Evolutionary conservation across 805 yeast species (phyloP), one percentile per base, ranked within the genome.

Genomic region (Saccharomycopsis sp.): DNA sequence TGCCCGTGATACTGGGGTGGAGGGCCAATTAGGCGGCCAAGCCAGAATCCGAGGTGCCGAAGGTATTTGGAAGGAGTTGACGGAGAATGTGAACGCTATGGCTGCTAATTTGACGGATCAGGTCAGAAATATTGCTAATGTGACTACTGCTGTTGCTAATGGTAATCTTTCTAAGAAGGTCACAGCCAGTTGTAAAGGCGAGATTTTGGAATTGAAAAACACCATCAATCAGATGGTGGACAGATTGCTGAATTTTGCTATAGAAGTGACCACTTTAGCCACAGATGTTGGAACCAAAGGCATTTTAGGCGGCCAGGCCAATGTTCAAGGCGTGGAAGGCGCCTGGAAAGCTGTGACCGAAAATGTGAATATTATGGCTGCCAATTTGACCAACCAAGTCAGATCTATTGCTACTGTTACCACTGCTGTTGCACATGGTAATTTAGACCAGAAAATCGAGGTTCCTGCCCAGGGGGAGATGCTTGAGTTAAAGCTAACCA

Each of bases 381-480:
- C 84, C 44, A 89, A 89, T 68, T 78, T 89, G 64, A 89, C 96
- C 0, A 88, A 87, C 61, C 96, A 89, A 73, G 96, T 89, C 64
- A 80, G 96, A 72, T 84, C 90, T 17, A 89, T 89, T 65, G 96
- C 96, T 2, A 87, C 91, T 12, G 96, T 89, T 59, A 90, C 96
- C 1, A 87, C 96, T 2, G 96, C 96, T 2, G 96, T 89, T 51
- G 96, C 96, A 0, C 87, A 87, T 70, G 96, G 96, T 67, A 96
- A 89, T 68, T 77, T 89, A 64, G 82, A 88, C 2, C 92, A 86
- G 67, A 89, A 89, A 71, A 89, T 89, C 71, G 89, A 83, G 62
- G 96, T 89, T 24, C 93, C 85, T 66, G 96, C 96, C 8, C 93
- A 89, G 69, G 96, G 96, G 56, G 96, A 89, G 69, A 89, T 89